Evolutionary conservation across 148 eudicot genomes (phyloP), one percentile per base, ranked within the genome.

Genomic region (Rhododendron simsii): DNA sequence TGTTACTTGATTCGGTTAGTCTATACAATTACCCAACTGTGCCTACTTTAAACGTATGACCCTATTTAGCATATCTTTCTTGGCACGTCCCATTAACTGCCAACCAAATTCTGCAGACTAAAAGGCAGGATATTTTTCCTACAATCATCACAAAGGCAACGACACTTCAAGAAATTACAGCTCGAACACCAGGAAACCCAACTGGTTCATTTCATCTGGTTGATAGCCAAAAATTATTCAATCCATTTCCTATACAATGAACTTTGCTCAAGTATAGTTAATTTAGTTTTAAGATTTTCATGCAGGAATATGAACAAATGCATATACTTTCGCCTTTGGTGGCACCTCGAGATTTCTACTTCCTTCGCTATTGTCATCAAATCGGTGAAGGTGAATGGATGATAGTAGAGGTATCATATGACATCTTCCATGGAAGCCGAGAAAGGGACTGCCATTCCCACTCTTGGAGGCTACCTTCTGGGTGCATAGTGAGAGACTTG

Each of bases 401-500:
- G 2, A 84, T 93, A 11, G 89, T 83, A 16, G 92, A 91, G 61
- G 89, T 92, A 78, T 93, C 95, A 1, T 92, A 83, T 78, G 88
- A 90, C 84, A 67, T 59, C 51, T 69, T 75, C 28, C 35, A 77
- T n/a, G 85, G 85, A 11, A 81, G 47, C 45, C 86, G 78, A 48
- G 75, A 76, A 83, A 81, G 51, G 5, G 35, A 26, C 53, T 65
- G 85, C 23, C 87, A 89, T 26, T 86, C 85, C 78, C 87, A 84
- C 39, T 88, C 84, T 51, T 91, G 92, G 94, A 92, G 88, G 83
- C 83, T 84, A 73, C 96, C 96, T 83, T 94, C 96, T 71, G 95
- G 96, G 2, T 94, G 92, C 84, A 79, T 91, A 88, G 90, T 94
- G 82, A 77, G 88, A 81, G 87, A 89, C 69, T 48, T 90, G 83